A percentile compares a stretch with the other conserved stretches of the same genome.
Evolutionary conservation across 768 basidiomycete genomes (phyloP).

Genomic region (Neoboletus magnificus): DNA sequence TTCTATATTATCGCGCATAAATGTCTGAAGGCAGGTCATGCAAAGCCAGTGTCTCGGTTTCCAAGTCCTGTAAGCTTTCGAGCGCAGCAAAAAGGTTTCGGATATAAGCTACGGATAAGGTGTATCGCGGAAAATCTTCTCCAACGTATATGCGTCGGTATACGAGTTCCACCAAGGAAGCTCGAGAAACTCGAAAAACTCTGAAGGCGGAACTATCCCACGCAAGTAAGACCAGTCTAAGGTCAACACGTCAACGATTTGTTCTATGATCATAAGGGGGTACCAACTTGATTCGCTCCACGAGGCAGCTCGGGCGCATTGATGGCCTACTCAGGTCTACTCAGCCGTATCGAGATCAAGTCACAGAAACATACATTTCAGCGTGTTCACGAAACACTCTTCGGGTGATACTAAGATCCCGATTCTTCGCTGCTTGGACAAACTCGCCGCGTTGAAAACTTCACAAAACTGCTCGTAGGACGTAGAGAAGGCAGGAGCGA

Average conservation of each 20-base stretch:
- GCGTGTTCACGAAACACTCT: background rate
- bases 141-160: background rate
- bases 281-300: conserved; percentile 15
- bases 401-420: background rate
- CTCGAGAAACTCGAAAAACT: conserved; percentile 9
- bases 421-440: background rate
- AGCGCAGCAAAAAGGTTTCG: conserved; percentile 1
- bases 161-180: conserved; percentile 17
- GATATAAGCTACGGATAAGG: conserved; percentile 9
- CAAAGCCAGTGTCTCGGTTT: conserved; percentile 11
- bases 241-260: background rate
- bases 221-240: conserved; percentile 19
- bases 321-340: background rate
- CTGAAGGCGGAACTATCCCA: conserved; percentile 9
- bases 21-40: conserved; percentile 5
- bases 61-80: conserved; percentile 6
- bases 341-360: background rate
- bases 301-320: background rate
- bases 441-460: background rate
- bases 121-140: conserved; percentile 1
- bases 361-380: conserved; percentile 7
- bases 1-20: conserved; percentile 10
- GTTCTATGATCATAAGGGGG: background rate
- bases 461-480: conserved; percentile 12
- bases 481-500: background rate